phyloP scores from a whole-genome alignment of 2,329 filamentous ascomycete genomes.

The Thermochaetoides dissita region DNA sequence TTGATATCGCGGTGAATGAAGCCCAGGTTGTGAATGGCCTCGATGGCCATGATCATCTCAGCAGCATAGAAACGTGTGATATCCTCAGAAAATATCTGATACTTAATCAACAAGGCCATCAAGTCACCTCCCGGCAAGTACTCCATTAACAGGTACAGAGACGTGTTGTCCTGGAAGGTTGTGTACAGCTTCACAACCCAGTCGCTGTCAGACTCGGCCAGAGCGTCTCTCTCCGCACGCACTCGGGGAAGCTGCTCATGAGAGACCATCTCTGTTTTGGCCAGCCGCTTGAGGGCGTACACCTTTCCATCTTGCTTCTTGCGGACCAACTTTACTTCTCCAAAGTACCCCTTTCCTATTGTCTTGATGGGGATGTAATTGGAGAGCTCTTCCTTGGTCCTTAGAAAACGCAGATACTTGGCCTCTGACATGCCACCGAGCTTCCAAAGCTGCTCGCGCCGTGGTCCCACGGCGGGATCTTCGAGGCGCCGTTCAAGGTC shows the following conservation, averaged over 20 bases:
- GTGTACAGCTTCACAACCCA: conserved; percentile 98
- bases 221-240: conserved; percentile 88
- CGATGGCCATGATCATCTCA: conserved; percentile 92
- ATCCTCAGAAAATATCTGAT: conserved; percentile 96
- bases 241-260: conserved; percentile 96
- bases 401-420: conserved; percentile 85
- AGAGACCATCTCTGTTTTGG: conserved; percentile 99
- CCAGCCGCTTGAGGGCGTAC: conserved; percentile 92
- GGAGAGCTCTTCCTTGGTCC: conserved; percentile 79
- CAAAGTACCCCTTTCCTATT: conserved; percentile 95
- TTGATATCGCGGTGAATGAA: conserved; percentile 99
- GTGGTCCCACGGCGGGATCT: conserved; percentile 53
- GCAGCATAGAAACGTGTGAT: conserved; percentile 99
- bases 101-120: conserved; percentile 99
- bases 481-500: conserved; percentile 76
- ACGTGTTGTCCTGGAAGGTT: conserved; percentile 90
- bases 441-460: conserved; percentile 29
- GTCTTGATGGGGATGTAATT: conserved; percentile 96
- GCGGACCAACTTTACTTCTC: conserved; percentile 93
- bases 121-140: conserved; percentile 94
- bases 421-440: conserved; percentile 69
- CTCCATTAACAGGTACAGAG: conserved; percentile 98
- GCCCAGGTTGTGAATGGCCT: conserved; percentile 94
- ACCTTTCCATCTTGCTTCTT: conserved; percentile 92
- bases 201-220: conserved; percentile 93